Evolutionary conservation across 345 rosid species (phyloP).

Genomic region (Erodium maritimum): DNA sequence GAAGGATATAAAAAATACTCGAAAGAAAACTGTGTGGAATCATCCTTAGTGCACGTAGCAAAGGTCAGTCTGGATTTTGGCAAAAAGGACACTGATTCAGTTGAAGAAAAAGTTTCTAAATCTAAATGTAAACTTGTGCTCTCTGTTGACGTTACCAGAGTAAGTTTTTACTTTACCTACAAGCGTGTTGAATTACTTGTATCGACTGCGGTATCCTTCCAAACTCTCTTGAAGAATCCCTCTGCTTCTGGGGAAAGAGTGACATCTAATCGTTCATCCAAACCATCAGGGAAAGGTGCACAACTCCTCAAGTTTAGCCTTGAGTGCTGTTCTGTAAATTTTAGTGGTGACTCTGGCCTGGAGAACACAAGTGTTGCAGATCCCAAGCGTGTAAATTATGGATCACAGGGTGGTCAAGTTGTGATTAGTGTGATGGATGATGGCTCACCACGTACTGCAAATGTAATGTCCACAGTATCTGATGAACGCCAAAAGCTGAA

Average conservation of each 20-base stretch:
- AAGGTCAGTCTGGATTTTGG: constrained; percentile 95
- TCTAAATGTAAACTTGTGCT: constrained; percentile 58
- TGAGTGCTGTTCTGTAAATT: constrained; percentile 64
- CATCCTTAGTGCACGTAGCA: constrained; percentile 73
- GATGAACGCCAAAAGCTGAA: constrained; percentile 48
- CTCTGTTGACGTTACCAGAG: constrained; percentile 73
- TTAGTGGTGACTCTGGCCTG: constrained; percentile 54
- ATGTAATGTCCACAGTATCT: constrained; percentile 37
- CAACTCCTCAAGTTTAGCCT: constrained; percentile 62
- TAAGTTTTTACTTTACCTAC: constrained; percentile 59
- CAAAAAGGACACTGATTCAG: constrained; percentile 51
- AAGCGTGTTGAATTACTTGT: constrained; percentile 71
- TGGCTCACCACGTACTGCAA: constrained; percentile 73
- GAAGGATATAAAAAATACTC: constrained; percentile 89
- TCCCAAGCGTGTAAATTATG: constrained; percentile 95
- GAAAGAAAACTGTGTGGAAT: constrained; percentile 75
- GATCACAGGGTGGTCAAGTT: constrained; percentile 90
- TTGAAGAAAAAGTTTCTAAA: constrained; percentile 39
- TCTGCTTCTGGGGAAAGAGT: constrained; percentile 44
- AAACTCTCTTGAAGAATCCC: constrained; percentile 48
- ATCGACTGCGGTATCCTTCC: constrained; percentile 56
- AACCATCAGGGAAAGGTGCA: constrained; percentile 72
- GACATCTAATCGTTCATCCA: constrained; percentile 34
- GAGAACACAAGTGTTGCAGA: constrained; percentile 58
- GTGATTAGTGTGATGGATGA: constrained; percentile 55